Evolutionary conservation across 2,329 filamentous ascomycete genomes (phyloP).

Genomic region (Xylariaceae sp.): DNA sequence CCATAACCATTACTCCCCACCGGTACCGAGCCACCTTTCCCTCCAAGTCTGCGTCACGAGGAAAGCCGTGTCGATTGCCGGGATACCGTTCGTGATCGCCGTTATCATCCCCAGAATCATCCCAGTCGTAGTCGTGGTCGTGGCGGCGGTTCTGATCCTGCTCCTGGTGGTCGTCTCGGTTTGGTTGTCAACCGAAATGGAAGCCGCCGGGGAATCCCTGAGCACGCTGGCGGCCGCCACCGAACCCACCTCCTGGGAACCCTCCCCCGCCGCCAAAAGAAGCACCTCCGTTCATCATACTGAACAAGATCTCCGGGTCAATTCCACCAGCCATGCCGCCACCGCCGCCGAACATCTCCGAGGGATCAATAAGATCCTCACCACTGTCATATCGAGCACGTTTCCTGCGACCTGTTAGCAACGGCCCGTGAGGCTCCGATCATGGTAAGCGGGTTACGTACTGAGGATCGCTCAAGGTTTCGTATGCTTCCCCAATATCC

Average conservation of each 20-base stretch:
- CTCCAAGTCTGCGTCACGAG: slow-evolving; percentile 16
- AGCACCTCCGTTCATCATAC: slow-evolving; percentile 69
- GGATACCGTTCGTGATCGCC: slow-evolving; percentile 13
- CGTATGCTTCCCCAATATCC: slow-evolving; percentile 95
- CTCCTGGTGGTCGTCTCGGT: slow-evolving; percentile 28
- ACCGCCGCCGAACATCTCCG: slow-evolving; percentile 72
- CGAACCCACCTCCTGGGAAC: slow-evolving; percentile 33
- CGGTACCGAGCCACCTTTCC: slow-evolving; percentile 26
- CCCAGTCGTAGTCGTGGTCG: slow-evolving; percentile 30
- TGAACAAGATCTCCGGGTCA: slow-evolving; percentile 73
- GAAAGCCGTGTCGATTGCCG: slow-evolving; percentile 11
- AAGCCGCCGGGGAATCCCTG: slow-evolving; percentile 49
- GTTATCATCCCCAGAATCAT: slow-evolving; percentile 20
- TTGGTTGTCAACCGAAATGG: slow-evolving; percentile 48
- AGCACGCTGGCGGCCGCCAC: slow-evolving; percentile 38
- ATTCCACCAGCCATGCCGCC: slow-evolving; percentile 55
- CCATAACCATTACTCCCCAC: slow-evolving; percentile 25
- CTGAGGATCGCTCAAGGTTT: slow-evolving; percentile 90
- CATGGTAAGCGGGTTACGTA: slow-evolving; percentile 44
- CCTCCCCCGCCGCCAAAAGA: slow-evolving; percentile 49
- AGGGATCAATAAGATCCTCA: slow-evolving; percentile 81
- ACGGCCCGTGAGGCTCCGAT: slow-evolving; percentile 7
- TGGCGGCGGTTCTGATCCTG: slow-evolving; percentile 25
- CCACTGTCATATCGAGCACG: slow-evolving; percentile 86
- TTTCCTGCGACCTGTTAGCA: slow-evolving; percentile 56